Base-by-base conservation (phyloP, 345 rosid genomes). In the Physaria fendleri region DNA sequence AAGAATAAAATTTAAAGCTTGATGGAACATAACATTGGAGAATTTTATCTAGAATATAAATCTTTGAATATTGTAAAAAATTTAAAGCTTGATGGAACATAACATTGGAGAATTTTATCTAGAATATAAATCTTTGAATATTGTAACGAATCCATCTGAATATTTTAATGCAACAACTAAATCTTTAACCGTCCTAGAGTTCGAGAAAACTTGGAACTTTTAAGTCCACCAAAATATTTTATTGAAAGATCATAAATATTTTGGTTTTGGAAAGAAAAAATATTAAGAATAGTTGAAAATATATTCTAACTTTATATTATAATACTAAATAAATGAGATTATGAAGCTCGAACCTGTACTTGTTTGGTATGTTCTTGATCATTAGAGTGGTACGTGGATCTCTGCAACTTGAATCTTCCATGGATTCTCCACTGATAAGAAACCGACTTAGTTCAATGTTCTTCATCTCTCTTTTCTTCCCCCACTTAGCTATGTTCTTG, bases 371-470 rank as follows among this genome's bases (percentile, higher is more conserved):
- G 75, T 71, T 71, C 35, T 58, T 71, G 65, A 71, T 71, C 75
- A 71, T 71, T 56, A 71, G 64, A 42, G 75, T 71, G 28, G 75
- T 71, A 58, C 75, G 75, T 25, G 54, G 75, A 58, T 71, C 75
- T 64, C 74, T 74, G 49, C 76, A 63, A 69, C 66, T 78, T 1
- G 88, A 57, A 71, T 71, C 43, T 30, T 41, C 70, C 60, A 62
- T 55, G 42, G 64, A 62, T 42, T 77, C 85, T 54, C 79, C 95
- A 46, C 76, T 82, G 7, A 93, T 82, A n/a, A 85, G 81, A 60
- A 89, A 93, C 32, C 90, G 85, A 56, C 77, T 56, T 53, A 61
- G 28, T 63, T 93, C 97, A 60, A 58, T 42, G 62, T 71, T 85
- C 79, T 75, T 83, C 20, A 52, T 35, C 13, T 79, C 81, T 50